Evolutionary conservation across 2,329 filamentous ascomycete species (phyloP).

Genomic region (Arthroderma uncinatum): DNA sequence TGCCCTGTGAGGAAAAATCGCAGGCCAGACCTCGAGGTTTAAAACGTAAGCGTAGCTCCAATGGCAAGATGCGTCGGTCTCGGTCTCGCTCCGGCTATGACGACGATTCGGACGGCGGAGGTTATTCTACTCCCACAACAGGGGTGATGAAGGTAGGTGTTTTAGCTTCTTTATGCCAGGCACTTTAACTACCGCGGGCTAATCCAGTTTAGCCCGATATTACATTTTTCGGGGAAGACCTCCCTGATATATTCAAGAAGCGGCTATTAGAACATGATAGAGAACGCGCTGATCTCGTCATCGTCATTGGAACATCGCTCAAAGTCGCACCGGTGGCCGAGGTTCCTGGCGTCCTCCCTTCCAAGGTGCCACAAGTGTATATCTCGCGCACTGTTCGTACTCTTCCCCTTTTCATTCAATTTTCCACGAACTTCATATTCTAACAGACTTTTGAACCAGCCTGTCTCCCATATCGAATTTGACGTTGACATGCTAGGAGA

Average conservation of each 20-base stretch:
- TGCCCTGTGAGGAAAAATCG: constrained; percentile 53
- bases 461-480: constrained; percentile 82
- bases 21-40: constrained; percentile 36
- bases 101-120: constrained; percentile 46
- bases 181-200: background rate
- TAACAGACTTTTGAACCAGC: constrained; percentile 30
- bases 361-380: constrained; percentile 79
- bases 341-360: constrained; percentile 67
- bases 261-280: constrained; percentile 74
- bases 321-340: constrained; percentile 94
- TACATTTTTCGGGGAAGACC: constrained; percentile 88
- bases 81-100: constrained; percentile 46
- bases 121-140: constrained; percentile 54
- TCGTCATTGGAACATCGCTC: constrained; percentile 91
- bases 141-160: constrained; percentile 63
- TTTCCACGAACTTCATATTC: background rate
- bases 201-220: constrained; percentile 59
- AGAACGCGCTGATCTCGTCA: constrained; percentile 70
- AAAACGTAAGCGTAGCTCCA: constrained; percentile 45
- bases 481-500: constrained; percentile 94
- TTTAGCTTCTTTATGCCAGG: constrained; percentile 8
- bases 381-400: constrained; percentile 60
- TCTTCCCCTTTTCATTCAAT: background rate
- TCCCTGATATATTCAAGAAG: constrained; percentile 71
- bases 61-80: constrained; percentile 34